These are phyloP conservation scores for Suhomyces bribrorum DNA, from an alignment of 1,139 yeast genomes.

Conservation along the genomic window DNA sequence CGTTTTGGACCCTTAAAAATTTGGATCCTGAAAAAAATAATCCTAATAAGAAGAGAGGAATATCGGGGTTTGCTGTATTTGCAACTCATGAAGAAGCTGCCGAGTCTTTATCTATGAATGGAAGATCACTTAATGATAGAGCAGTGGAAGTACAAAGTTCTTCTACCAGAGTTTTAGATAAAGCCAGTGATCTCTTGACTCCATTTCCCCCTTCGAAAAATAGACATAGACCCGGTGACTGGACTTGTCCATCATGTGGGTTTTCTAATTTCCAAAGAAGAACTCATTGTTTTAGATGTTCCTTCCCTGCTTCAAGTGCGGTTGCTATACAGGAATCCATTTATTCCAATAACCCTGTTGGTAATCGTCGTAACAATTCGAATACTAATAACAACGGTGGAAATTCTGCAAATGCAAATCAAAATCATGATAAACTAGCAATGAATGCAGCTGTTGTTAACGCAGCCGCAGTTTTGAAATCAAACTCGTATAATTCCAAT, in stretches of 20 bases:
- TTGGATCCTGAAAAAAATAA: constrained; percentile 39
- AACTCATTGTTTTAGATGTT: constrained; percentile 91
- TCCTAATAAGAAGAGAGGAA: constrained; percentile 24
- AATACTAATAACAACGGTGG: constrained; percentile 9
- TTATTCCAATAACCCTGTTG: constrained; percentile 22
- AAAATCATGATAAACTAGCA: constrained; percentile 16
- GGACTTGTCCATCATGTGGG: constrained; percentile 97
- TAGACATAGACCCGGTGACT: constrained; percentile 94
- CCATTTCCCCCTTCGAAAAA: constrained; percentile 89
- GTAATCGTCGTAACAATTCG: constrained; percentile 12
- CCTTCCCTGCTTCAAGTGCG: constrained; percentile 81
- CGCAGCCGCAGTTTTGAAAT: constrained; percentile 18
- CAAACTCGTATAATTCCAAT: constrained; percentile 11
- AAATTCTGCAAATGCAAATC: constrained; percentile 1
- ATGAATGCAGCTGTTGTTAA: constrained; percentile 17
- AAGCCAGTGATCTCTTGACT: constrained; percentile 75
- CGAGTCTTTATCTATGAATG: constrained; percentile 76
- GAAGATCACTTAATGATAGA: constrained; percentile 71
- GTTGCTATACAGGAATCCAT: constrained; percentile 61
- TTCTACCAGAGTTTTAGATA: constrained; percentile 70
- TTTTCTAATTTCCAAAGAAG: constrained; percentile 93
- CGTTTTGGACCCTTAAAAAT: constrained; percentile 81
- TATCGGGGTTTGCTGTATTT: constrained; percentile 83
- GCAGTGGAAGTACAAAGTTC: constrained; percentile 87
- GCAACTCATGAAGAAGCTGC: constrained; percentile 83